Evolutionary conservation across 192 early-diverging fungal species (phyloP).

Genomic region (Umbelopsis sp.): DNA sequence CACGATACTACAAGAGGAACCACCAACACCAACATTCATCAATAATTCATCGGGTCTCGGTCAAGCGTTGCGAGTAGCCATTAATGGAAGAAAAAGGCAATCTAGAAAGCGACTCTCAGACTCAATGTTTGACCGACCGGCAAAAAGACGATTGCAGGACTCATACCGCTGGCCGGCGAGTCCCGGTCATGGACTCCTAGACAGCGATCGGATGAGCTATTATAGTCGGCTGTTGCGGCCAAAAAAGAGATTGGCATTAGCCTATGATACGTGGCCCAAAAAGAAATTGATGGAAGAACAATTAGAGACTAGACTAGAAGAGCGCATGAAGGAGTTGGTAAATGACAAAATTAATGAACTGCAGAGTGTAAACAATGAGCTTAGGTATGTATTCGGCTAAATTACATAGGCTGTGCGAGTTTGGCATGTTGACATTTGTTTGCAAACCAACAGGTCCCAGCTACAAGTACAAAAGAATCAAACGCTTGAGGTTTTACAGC

Average conservation of each 20-base stretch:
- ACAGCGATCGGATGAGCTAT: not conserved
- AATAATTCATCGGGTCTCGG: not conserved
- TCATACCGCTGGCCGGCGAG: not conserved
- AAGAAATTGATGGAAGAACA: slow-evolving; percentile 15
- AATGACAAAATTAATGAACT: slow-evolving; percentile 26
- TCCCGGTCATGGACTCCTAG: not conserved
- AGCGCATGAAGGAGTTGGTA: slow-evolving; percentile 17
- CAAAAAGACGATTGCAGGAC: not conserved
- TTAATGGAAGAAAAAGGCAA: slow-evolving; percentile 44
- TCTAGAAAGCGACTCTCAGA: slow-evolving; percentile 40
- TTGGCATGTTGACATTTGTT: not conserved
- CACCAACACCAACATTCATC: not conserved
- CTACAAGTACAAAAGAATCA: not conserved
- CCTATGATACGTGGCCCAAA: slow-evolving; percentile 6
- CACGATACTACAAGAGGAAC: slow-evolving; percentile 12
- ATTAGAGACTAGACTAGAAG: slow-evolving; percentile 25
- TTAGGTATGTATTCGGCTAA: not conserved
- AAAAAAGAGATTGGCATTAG: not conserved
- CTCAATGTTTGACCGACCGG: not conserved
- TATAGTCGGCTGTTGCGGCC: not conserved
- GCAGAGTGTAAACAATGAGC: slow-evolving; percentile 1
- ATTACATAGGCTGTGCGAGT: too few relatives aligned
- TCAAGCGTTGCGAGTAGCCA: slow-evolving; percentile 14
- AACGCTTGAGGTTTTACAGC: slow-evolving; percentile 11
- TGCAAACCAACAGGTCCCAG: not conserved